Evolutionary conservation across 805 yeast genomes (phyloP).

Genomic region (Kuraishia cidri): DNA sequence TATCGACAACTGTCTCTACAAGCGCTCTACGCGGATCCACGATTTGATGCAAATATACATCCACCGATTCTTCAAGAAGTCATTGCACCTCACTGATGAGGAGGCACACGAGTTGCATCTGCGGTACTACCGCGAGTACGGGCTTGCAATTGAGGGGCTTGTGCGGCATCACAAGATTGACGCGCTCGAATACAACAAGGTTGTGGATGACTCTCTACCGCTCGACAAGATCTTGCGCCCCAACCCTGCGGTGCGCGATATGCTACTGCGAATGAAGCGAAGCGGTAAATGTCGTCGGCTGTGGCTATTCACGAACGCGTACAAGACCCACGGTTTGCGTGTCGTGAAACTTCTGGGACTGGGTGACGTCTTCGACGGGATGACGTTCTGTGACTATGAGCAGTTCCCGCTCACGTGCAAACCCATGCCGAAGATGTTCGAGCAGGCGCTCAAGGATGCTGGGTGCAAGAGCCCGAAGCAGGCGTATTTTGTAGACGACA

Average conservation of each 20-base stretch:
- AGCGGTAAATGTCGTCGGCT: constrained; percentile 55
- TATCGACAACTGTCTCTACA: constrained; percentile 87
- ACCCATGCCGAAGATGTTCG: constrained; percentile 72
- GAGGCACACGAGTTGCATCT: constrained; percentile 68
- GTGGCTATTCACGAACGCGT: constrained; percentile 95
- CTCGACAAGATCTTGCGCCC: constrained; percentile 70
- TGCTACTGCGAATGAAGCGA: constrained; percentile 34
- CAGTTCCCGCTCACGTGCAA: constrained; percentile 69
- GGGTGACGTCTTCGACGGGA: constrained; percentile 91
- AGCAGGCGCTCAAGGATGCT: constrained; percentile 56
- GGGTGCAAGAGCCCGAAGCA: constrained; percentile 38
- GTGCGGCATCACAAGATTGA: constrained; percentile 63
- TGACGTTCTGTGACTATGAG: constrained; percentile 86
- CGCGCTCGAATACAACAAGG: constrained; percentile 79
- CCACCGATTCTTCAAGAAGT: constrained; percentile 67
- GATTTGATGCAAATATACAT: constrained; percentile 84
- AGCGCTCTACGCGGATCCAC: constrained; percentile 65
- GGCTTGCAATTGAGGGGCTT: constrained; percentile 89
- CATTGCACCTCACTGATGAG: constrained; percentile 52
- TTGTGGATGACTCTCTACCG: constrained; percentile 91
- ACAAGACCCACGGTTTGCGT: constrained; percentile 80
- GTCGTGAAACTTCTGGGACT: constrained; percentile 74
- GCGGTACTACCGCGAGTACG: constrained; percentile 77
- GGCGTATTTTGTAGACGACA: constrained; percentile 82
- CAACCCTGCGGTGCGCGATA: constrained; percentile 40